phyloP scores from a whole-genome alignment of 306 rosid genomes.

The Potentilla sterilis region DNA sequence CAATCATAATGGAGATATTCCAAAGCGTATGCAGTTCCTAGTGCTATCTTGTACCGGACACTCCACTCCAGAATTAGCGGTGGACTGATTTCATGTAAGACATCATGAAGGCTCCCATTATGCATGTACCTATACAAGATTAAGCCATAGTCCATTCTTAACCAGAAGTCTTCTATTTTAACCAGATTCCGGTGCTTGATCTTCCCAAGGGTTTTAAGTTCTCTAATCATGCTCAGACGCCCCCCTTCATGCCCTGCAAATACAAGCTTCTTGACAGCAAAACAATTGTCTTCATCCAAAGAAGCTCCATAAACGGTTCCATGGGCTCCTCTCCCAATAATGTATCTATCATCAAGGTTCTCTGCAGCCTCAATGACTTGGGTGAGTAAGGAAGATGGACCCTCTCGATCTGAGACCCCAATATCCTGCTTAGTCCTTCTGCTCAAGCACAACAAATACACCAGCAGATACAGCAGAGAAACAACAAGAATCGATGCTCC shows the following conservation, averaged over 20 bases:
- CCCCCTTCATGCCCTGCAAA: conserved; percentile 43
- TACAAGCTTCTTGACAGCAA: conserved; percentile 69
- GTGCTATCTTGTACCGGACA: conserved; percentile 59
- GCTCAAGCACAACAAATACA: conserved; percentile 24
- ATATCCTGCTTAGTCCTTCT: conserved; percentile 37
- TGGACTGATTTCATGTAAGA: conserved; percentile 54
- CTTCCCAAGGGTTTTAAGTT: conserved; percentile 58
- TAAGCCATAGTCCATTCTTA: conserved; percentile 53
- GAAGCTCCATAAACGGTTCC: conserved; percentile 77
- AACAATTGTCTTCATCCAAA: conserved; percentile 39
- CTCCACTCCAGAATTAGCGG: conserved; percentile 52
- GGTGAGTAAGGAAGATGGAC: conserved; percentile 44
- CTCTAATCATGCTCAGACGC: conserved; percentile 59
- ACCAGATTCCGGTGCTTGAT: conserved; percentile 77
- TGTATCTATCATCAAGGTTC: conserved; percentile 49
- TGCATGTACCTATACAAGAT: conserved; percentile 69
- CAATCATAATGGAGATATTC: conserved; percentile 79
- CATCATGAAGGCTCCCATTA: conserved; percentile 88
- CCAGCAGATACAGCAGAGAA: conserved; percentile 39
- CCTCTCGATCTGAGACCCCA: conserved; percentile 30
- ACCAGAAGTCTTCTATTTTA: conserved; percentile 63
- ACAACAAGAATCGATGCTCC: conserved; percentile 48
- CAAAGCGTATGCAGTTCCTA: conserved; percentile 75
- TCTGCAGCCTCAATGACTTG: conserved; percentile 61
- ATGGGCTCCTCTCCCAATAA: conserved; percentile 89